Conservation (phyloP, 164 flowering plant species). For the Paratinospora sagittata region DNA sequence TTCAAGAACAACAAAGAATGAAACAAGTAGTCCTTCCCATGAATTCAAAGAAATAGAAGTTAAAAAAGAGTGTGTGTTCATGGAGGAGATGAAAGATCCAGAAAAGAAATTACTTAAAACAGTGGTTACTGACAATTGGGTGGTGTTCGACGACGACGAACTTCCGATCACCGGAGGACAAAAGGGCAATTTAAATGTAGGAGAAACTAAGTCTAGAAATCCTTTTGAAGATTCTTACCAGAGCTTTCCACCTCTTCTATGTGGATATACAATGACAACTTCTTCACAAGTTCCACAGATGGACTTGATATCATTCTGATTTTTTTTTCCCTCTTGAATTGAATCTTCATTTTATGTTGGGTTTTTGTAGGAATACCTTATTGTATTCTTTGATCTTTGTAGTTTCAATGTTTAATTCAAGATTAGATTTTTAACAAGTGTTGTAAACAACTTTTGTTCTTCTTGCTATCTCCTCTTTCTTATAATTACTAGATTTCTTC, state of each 20-base stretch:
- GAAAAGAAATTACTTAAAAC: slow-evolving; percentile 25
- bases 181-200: neutral
- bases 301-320: neutral
- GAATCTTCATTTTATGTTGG: neutral
- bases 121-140: slow-evolving; percentile 57
- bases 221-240: slow-evolving; percentile 12
- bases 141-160: slow-evolving; percentile 65
- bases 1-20: slow-evolving; percentile 9
- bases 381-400: neutral
- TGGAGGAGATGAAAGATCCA: slow-evolving; percentile 12
- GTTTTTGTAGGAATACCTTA: neutral
- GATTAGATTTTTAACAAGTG: too few relatives aligned
- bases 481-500: too few relatives aligned
- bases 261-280: slow-evolving; percentile 1
- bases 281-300: slow-evolving; percentile 11
- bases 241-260: slow-evolving; percentile 13
- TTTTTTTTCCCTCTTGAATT: neutral
- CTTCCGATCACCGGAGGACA: slow-evolving; percentile 2
- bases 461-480: neutral
- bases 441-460: neutral
- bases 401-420: neutral
- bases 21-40: neutral
- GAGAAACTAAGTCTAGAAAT: neutral
- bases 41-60: slow-evolving; percentile 5
- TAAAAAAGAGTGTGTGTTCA: neutral